Evolutionary conservation across 1,284 basidiomycete species (phyloP).

Genomic region (Golubevia sp.): DNA sequence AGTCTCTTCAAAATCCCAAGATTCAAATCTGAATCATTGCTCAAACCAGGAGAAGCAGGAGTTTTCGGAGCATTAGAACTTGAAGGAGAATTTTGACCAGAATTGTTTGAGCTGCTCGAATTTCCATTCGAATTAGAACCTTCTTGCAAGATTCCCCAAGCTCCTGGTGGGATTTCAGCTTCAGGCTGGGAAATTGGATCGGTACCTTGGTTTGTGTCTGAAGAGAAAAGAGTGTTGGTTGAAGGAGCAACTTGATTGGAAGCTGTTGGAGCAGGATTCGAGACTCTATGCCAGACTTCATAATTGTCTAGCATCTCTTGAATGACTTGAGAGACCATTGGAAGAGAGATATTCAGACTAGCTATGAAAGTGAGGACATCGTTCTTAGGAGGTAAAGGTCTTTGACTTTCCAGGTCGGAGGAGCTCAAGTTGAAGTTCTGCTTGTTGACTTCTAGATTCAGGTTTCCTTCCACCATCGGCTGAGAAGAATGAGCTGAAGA

Average conservation of each 20-base stretch:
- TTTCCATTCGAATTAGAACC: too few relatives aligned
- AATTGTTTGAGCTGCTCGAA: too few relatives aligned
- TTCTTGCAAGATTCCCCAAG: too few relatives aligned
- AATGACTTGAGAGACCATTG: conserved; percentile 34
- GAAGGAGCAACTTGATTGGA: neutral
- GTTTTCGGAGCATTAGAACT: too few relatives aligned
- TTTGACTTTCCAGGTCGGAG: conserved; percentile 4
- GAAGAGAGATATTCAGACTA: conserved; percentile 39
- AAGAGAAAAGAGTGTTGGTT: too few relatives aligned
- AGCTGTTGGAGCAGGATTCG: neutral
- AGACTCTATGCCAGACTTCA: conserved; percentile 18
- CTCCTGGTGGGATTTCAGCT: too few relatives aligned
- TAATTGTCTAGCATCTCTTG: conserved; percentile 43
- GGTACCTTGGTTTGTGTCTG: too few relatives aligned
- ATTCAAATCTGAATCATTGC: too few relatives aligned
- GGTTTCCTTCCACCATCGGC: neutral
- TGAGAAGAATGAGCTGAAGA: neutral
- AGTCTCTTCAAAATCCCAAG: too few relatives aligned
- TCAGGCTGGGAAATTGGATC: too few relatives aligned
- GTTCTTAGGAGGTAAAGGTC: conserved; percentile 14
- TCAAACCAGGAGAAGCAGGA: too few relatives aligned
- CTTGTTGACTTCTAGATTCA: conserved; percentile 3
- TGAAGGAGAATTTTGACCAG: too few relatives aligned
- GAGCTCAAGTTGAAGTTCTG: neutral
- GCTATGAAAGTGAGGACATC: conserved; percentile 47